Conservation (phyloP, 371 early-diverging fungal species). For the Syncephalastrum monosporum region DNA sequence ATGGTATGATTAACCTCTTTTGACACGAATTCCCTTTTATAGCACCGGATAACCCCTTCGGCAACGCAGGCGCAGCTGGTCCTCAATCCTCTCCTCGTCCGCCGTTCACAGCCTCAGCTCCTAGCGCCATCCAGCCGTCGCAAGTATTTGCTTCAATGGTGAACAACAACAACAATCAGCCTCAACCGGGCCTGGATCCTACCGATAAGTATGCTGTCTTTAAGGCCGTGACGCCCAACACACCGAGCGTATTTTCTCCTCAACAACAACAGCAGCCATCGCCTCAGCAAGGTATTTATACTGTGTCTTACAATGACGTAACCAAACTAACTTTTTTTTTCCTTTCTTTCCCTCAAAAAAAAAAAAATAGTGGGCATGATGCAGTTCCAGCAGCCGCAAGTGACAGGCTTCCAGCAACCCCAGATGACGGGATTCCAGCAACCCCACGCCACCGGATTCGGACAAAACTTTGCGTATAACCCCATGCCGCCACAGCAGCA, state of each 20-base stretch:
- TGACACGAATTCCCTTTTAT: conserved; percentile 1
- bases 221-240: conserved; percentile 27
- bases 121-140: conserved; percentile 13
- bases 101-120: conserved; percentile 17
- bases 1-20: not conserved
- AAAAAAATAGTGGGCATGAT: conserved; percentile 4
- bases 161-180: conserved; percentile 5
- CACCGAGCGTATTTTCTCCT: conserved; percentile 39
- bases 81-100: conserved; percentile 16
- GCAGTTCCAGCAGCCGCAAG: conserved; percentile 18
- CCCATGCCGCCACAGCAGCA: conserved; percentile 10
- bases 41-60: conserved; percentile 52
- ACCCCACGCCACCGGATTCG: conserved; percentile 1
- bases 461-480: conserved; percentile 6
- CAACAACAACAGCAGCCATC: conserved; percentile 13
- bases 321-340: not conserved
- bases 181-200: conserved; percentile 14
- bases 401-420: conserved; percentile 17
- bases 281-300: not conserved
- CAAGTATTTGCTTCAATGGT: conserved; percentile 31
- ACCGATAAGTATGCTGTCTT: conserved; percentile 47
- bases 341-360: not conserved
- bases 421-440: conserved; percentile 18
- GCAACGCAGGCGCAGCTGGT: conserved; percentile 9
- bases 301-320: no score